Evolutionary conservation across 176 grass and related monocot genomes (phyloP), one percentile per base, ranked within the genome.

Genomic region (Zoysia japonica): DNA sequence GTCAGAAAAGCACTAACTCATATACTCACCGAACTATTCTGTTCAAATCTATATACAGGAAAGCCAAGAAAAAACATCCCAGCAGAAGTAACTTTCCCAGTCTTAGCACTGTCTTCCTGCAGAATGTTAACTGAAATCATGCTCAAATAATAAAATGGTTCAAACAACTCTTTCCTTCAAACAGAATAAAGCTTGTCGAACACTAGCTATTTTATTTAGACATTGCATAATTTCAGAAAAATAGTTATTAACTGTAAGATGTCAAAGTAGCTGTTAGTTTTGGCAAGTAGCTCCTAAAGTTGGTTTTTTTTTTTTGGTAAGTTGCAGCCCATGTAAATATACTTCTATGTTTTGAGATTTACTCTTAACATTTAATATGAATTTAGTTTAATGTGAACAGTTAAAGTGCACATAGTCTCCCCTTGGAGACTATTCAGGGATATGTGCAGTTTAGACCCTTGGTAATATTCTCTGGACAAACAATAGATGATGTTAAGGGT

Each of bases 31-130:
- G 69, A 90, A 83, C 84, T 87, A 73, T 79, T 88, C 77, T 93
- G 89, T 72, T 97, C 94, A 67, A 97, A 93, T 11, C 87, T 89
- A 78, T 97, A 97, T 13, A 97, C 94, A 53, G 94, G 91, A 83
- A 97, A 97, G 48, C 94, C 84, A 68, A 97, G 91, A 90, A 97
- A 97, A 77, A 91, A 97, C 94, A 97, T 97, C 64, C 94, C 87
- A 6, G 91, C 87, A 88, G 91, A 90, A 77, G 91, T 90, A 84
- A 92, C 85, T 83, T 93, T 97, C 44, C 91, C 89, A 2, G 89
- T 86, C 77, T 93, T 97, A 76, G 67, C 71, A 79, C 94, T 90
- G 66, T 93, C 92, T 87, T 99, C 96, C 96, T 99, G 79, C 84
- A 89, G 38, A 54, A 84, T 51, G 47, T 89, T 80, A 91, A 61